These are phyloP conservation scores for Hypoxylon sp. DNA, from an alignment of 2,329 filamentous ascomycete species.

Conservation along the genomic window DNA sequence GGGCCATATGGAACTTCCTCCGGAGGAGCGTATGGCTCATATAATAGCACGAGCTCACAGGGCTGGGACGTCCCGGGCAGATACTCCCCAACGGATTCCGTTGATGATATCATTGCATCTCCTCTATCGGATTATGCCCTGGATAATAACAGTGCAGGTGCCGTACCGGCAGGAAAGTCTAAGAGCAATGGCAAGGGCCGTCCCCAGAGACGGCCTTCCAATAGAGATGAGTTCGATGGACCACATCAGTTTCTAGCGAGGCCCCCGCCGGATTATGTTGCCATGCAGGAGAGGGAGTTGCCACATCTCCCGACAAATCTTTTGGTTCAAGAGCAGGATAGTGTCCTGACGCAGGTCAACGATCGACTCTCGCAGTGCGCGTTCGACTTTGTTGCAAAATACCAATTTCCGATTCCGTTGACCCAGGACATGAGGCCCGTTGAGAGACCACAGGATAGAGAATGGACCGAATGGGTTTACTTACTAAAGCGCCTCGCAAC, in stretches of 20 bases:
- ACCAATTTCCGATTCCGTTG: constrained; percentile 89
- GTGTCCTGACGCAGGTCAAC: constrained; percentile 84
- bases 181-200: constrained; percentile 65
- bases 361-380: constrained; percentile 87
- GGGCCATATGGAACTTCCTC: constrained; percentile 56
- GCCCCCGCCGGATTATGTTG: constrained; percentile 78
- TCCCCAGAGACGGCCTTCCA: constrained; percentile 78
- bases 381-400: constrained; percentile 91
- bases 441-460: constrained; percentile 59
- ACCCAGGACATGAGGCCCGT: constrained; percentile 83
- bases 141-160: constrained; percentile 63
- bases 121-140: constrained; percentile 73
- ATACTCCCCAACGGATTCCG: constrained; percentile 71
- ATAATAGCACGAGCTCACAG: constrained; percentile 60
- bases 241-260: constrained; percentile 85
- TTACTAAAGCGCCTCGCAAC: constrained; percentile 87
- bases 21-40: constrained; percentile 56
- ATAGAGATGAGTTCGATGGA: constrained; percentile 91
- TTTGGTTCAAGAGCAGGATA: constrained; percentile 86
- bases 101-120: constrained; percentile 71
- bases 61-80: constrained; percentile 65
- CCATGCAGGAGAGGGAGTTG: constrained; percentile 83
- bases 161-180: constrained; percentile 60
- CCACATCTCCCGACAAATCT: constrained; percentile 87
- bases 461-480: constrained; percentile 95